phyloP scores from a whole-genome alignment of 1,284 basidiomycete genomes.

The Mycosarcoma mackinlayi region DNA sequence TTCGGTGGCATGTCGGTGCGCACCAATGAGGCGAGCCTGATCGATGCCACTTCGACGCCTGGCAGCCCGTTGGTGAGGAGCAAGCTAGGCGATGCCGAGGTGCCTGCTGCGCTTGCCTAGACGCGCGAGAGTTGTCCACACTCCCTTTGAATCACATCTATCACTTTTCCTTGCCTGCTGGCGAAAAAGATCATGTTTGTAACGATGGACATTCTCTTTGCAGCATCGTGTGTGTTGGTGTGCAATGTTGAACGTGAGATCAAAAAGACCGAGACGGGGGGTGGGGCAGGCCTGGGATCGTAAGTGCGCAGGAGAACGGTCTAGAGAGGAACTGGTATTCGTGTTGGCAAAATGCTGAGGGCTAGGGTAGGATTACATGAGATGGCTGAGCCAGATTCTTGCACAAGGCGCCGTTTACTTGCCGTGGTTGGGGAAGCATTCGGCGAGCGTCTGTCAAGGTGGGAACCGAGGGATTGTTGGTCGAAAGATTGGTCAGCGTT shows the following conservation, averaged over 20 bases:
- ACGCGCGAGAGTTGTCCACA: neutral
- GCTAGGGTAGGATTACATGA: neutral
- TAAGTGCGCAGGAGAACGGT: too few relatives aligned
- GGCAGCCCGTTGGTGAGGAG: conserved; percentile 19
- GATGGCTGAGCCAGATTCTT: too few relatives aligned
- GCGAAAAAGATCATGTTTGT: neutral
- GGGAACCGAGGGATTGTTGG: neutral
- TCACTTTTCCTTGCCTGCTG: too few relatives aligned
- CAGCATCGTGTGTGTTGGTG: too few relatives aligned
- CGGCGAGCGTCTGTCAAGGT: conserved; percentile 32
- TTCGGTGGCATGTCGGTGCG: conserved; percentile 13
- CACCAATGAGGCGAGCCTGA: conserved; percentile 20
- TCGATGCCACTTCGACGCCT: conserved; percentile 32
- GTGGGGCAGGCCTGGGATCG: too few relatives aligned
- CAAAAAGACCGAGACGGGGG: too few relatives aligned
- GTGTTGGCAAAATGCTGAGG: neutral
- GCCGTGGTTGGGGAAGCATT: conserved; percentile 46
- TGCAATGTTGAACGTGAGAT: too few relatives aligned
- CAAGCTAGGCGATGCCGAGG: conserved; percentile 29
- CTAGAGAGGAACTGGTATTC: neutral
- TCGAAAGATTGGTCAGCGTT: too few relatives aligned
- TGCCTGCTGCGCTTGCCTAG: conserved; percentile 30
- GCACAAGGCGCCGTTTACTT: conserved; percentile 11
- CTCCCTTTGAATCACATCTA: too few relatives aligned
- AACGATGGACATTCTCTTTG: neutral